phyloP scores from a whole-genome alignment of 2,329 filamentous ascomycete species.

The Ustulina deusta region DNA sequence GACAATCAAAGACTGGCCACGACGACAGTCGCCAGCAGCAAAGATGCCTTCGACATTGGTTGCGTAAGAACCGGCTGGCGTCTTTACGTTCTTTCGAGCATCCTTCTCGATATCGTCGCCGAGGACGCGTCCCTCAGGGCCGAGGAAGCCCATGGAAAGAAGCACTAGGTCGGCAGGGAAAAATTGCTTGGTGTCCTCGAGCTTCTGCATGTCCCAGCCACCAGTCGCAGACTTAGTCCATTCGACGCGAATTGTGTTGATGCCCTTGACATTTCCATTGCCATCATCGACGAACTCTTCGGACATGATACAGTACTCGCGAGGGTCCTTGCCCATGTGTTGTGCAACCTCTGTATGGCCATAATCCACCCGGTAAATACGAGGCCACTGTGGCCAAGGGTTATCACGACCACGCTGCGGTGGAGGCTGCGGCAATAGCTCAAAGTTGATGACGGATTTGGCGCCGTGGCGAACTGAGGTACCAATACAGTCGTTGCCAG shows the following conservation, averaged over 20 bases:
- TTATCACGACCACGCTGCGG: conserved; percentile 92
- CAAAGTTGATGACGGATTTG: conserved; percentile 96
- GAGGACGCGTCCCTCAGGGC: conserved; percentile 88
- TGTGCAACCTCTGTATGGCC: conserved; percentile 96
- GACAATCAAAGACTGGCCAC: conserved; percentile 94
- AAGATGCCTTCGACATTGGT: conserved; percentile 92
- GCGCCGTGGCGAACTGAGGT: conserved; percentile 95
- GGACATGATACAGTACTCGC: conserved; percentile 98
- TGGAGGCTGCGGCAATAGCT: conserved; percentile 92
- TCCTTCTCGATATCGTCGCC: conserved; percentile 93
- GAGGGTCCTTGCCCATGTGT: conserved; percentile 94
- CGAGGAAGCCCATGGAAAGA: conserved; percentile 96
- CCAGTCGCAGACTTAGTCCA: conserved; percentile 92
- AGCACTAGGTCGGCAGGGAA: conserved; percentile 96
- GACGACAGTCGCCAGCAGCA: conserved; percentile 93
- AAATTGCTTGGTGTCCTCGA: conserved; percentile 92
- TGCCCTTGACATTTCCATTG: conserved; percentile 88
- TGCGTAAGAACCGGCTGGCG: conserved; percentile 84
- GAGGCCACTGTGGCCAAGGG: conserved; percentile 98
- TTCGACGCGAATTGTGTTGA: conserved; percentile 94
- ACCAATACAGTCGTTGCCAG: conserved; percentile 97
- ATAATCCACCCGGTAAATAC: conserved; percentile 98
- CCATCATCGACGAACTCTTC: conserved; percentile 96
- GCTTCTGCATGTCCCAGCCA: conserved; percentile 98
- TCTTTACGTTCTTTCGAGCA: conserved; percentile 95